Evolutionary conservation across 169 alveolate species (phyloP), one percentile per base, ranked within the genome.

Genomic region (Plasmodium chabaudi): DNA sequence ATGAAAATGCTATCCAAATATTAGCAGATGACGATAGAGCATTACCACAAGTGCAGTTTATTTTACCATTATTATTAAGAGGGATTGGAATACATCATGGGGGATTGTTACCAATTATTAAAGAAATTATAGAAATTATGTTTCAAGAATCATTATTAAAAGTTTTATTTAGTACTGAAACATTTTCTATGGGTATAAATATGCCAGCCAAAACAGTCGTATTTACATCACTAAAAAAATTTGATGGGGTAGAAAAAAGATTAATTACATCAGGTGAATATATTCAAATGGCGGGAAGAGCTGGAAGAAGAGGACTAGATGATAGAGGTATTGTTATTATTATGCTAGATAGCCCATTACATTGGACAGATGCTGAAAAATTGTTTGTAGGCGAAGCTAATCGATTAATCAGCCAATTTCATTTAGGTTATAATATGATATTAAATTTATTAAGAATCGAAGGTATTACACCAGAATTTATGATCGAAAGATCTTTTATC

Each of bases 201-300:
- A 98, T 98, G 99, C 99, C 99, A 47, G 99, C 99, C 1, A 98
- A 97, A 89, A 98, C 99, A 21, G 99, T 98, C 9, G 99, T 98
- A 6, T 98, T 98, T 93, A 98, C 99, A 2, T 88, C 93, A 21
- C 95, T 98, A 47, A 96, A 96, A 90, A 98, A 98, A 94, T 98
- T 95, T 94, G 99, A 98, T 94, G 99, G 99, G 15, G 95, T 96
- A 56, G 94, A 93, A 51, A 96, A 93, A 70, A 92, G 99, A 68
- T 95, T 97, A 95, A 93, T 98, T n/a, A 93, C 97, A 60, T 98
- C 99, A 12, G 99, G 99, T 34, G 99, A 97, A 90, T 98, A 97
- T 88, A 96, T 98, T 44, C 98, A 97, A 92, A 98, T 98, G 98
- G 97, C 98, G 34, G 99, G 99, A 17, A 87, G 99, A 69, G 99